Evolutionary conservation across 2,329 filamentous ascomycete genomes (phyloP).

Genomic region (Septoria linicola): DNA sequence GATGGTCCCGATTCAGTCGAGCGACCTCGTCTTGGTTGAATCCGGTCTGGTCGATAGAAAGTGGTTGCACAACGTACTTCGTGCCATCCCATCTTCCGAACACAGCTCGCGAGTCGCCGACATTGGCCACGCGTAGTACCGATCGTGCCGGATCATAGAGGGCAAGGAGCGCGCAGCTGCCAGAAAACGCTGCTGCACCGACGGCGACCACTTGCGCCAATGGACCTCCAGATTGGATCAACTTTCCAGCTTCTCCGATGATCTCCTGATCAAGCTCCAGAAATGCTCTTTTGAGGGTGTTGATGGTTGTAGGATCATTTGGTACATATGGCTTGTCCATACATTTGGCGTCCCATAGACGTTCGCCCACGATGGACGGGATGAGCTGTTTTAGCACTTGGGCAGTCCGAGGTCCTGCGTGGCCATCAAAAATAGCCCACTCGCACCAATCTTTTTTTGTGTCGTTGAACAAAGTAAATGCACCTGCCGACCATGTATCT

Average conservation of each 20-base stretch:
- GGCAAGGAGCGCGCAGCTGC: constrained; percentile 64
- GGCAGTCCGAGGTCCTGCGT: constrained; percentile 38
- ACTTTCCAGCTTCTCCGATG: constrained; percentile 27
- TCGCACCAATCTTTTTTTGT: constrained; percentile 30
- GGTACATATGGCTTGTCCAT: constrained; percentile 27
- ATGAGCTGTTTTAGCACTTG: constrained; percentile 30
- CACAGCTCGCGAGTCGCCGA: constrained; percentile 67
- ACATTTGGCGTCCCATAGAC: constrained; percentile 25
- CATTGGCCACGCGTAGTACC: constrained; percentile 62
- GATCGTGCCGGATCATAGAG: constrained; percentile 58
- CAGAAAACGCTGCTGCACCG: constrained; percentile 47
- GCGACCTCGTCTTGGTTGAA: constrained; percentile 59
- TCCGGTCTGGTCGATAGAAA: constrained; percentile 67
- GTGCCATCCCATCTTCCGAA: constrained; percentile 53
- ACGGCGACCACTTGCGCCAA: constrained; percentile 25
- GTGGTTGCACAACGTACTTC: constrained; percentile 53
- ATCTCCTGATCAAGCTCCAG: constrained; percentile 42
- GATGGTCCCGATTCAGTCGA: constrained; percentile 59
- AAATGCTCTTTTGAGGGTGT: constrained; percentile 44
- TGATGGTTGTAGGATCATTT: constrained; percentile 35
- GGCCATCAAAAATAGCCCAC: constrained; percentile 47
- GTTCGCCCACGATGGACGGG: constrained; percentile 26
- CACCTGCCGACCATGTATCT: constrained; percentile 28
- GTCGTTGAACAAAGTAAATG: constrained; percentile 27
- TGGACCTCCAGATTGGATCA: constrained; percentile 20